phyloP scores from a whole-genome alignment of 768 basidiomycete species.

The Lentinula sp. region DNA sequence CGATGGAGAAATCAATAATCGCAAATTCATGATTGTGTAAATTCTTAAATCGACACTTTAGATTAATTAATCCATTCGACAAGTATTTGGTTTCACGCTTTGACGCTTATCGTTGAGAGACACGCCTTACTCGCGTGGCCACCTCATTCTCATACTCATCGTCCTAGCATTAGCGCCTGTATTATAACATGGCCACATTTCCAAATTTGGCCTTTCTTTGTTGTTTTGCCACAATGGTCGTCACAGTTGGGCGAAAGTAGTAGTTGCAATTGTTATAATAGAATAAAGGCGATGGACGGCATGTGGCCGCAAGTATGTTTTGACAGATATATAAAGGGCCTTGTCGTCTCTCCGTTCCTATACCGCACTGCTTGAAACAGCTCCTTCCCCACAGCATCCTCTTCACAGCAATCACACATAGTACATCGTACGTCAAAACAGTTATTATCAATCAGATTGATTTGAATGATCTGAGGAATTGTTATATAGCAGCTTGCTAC shows the following conservation, averaged over 20 bases:
- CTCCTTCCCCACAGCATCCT: neutral
- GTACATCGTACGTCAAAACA: neutral
- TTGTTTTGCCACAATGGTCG: neutral
- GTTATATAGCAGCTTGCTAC: neutral
- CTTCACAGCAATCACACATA: neutral
- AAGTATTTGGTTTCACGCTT: neutral
- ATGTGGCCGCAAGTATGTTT: neutral
- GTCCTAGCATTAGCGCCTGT: neutral
- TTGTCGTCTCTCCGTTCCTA: neutral
- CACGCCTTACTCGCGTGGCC: neutral
- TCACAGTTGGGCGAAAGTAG: neutral
- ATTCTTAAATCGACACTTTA: no score
- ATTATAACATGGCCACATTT: neutral
- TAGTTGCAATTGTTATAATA: neutral
- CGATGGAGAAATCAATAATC: no score
- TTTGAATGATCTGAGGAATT: neutral
- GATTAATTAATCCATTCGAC: neutral
- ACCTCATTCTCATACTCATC: no score
- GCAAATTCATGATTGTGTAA: no score
- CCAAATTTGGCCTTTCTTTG: neutral
- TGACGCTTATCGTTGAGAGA: neutral
- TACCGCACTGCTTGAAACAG: neutral
- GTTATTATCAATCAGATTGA: neutral
- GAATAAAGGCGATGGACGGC: neutral
- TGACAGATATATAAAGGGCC: neutral